phyloP scores from a whole-genome alignment of 106 monocot species.

The Vanilla planifolia region DNA sequence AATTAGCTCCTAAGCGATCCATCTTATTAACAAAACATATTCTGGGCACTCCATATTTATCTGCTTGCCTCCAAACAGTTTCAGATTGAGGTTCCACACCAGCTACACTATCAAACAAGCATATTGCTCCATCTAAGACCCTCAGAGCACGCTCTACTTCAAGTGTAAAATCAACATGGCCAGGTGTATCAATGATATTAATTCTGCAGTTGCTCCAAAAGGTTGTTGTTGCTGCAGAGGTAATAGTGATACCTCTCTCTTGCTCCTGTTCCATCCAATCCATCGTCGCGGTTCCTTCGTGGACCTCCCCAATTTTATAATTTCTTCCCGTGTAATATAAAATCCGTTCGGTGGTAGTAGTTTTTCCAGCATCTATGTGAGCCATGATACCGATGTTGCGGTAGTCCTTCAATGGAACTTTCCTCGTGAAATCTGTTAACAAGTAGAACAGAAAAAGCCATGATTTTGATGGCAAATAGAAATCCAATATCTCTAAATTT shows the following conservation, averaged over 20 bases:
- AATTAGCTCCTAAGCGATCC: conserved; percentile 96
- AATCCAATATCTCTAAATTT: neutral
- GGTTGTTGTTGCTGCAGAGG: conserved; percentile 95
- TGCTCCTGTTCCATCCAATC: conserved; percentile 99
- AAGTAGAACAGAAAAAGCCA: neutral
- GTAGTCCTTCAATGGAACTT: conserved; percentile 71
- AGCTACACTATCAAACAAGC: conserved; percentile 94
- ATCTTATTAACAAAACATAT: conserved; percentile 98
- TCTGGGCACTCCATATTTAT: conserved; percentile 94
- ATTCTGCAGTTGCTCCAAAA: conserved; percentile 95
- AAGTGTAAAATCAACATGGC: conserved; percentile 96
- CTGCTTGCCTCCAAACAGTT: conserved; percentile 98
- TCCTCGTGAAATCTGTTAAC: conserved; percentile 43
- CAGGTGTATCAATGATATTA: conserved; percentile 98
- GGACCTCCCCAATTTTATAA: conserved; percentile 99
- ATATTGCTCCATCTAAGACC: conserved; percentile 96
- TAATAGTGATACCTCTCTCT: conserved; percentile 97
- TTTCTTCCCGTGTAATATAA: conserved; percentile 96
- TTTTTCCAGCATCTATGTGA: conserved; percentile 99
- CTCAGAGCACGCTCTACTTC: conserved; percentile 94
- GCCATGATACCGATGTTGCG: conserved; percentile 99
- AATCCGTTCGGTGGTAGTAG: conserved; percentile 90
- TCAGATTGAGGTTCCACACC: conserved; percentile 98
- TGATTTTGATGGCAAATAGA: neutral
- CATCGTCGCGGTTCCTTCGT: conserved; percentile 99